Evolutionary conservation across 495 filamentous ascomycete species (phyloP).

Genomic region (Articulospora tetracladia): DNA sequence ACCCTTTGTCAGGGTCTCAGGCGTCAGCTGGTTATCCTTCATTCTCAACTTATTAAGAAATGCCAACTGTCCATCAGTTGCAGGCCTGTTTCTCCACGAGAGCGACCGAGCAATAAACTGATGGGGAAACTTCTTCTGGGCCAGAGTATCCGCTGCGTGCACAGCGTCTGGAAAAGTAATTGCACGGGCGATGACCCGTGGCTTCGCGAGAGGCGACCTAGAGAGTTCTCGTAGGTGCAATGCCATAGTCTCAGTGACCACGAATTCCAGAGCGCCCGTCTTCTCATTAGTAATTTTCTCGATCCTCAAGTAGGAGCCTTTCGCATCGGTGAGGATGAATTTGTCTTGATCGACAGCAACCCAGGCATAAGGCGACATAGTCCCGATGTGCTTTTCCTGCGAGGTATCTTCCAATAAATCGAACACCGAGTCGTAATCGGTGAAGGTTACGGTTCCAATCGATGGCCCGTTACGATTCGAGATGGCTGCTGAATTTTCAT

Average conservation of each 20-base stretch:
- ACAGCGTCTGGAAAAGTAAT: conserved; percentile 66
- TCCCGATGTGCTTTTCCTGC: conserved; percentile 71
- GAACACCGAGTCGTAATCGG: conserved; percentile 82
- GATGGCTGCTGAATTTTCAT: not conserved
- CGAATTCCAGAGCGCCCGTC: not conserved
- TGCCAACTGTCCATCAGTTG: conserved; percentile 64
- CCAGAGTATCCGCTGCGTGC: conserved; percentile 80
- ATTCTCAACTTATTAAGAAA: conserved; percentile 66
- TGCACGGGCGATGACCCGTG: conserved; percentile 58
- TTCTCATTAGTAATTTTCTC: conserved; percentile 37
- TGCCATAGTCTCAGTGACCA: conserved; percentile 26
- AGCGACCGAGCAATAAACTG: conserved; percentile 53
- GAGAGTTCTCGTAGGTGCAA: conserved; percentile 14
- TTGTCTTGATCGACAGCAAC: conserved; percentile 62
- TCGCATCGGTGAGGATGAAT: conserved; percentile 59
- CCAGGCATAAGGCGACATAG: conserved; percentile 72
- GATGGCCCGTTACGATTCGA: not conserved
- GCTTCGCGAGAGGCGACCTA: conserved; percentile 58
- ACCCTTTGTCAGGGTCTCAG: conserved; percentile 65
- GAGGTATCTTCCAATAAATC: conserved; percentile 84
- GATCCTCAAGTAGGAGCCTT: conserved; percentile 59
- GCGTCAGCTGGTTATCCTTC: conserved; percentile 48
- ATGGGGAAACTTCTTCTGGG: conserved; percentile 54
- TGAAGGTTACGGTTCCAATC: conserved; percentile 57
- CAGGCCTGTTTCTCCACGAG: conserved; percentile 62